A percentile compares a stretch with the other conserved stretches of the same genome.
Conservation (phyloP, 768 basidiomycete species). For the Boletus edulis region DNA sequence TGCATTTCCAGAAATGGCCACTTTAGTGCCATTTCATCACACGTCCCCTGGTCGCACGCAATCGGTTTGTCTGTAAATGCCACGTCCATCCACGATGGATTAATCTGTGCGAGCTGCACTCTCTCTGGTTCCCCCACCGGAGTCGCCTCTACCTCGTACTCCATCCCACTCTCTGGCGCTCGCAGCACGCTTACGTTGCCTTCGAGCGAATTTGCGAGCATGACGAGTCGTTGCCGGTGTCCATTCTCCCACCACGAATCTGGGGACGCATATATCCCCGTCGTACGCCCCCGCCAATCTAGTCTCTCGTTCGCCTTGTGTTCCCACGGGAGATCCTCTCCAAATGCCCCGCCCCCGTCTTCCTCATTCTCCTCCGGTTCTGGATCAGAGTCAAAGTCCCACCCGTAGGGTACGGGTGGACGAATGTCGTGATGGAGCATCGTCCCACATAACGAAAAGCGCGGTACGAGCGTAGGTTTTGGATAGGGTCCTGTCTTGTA, state of each 20-base stretch:
- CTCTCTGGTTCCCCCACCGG: slow-evolving; percentile 35
- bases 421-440: slow-evolving; percentile 55
- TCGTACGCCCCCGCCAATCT: slow-evolving; percentile 74
- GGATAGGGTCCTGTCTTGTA: slow-evolving; percentile 47
- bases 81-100: slow-evolving; percentile 59
- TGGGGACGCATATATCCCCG: slow-evolving; percentile 50
- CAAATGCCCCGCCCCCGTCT: slow-evolving; percentile 20
- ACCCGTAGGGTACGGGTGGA: slow-evolving; percentile 45
- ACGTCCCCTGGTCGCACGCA: slow-evolving; percentile 39
- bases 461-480: slow-evolving; percentile 42
- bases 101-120: slow-evolving; percentile 40
- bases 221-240: slow-evolving; percentile 50
- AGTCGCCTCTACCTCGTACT: slow-evolving; percentile 19
- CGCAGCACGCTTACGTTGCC: slow-evolving; percentile 39
- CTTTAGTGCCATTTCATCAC: slow-evolving; percentile 41
- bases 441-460: slow-evolving; percentile 53
- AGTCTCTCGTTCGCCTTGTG: slow-evolving; percentile 59
- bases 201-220: slow-evolving; percentile 39
- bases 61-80: slow-evolving; percentile 49
- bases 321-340: slow-evolving; percentile 61
- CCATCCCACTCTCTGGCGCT: slow-evolving; percentile 19
- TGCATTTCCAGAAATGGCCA: slow-evolving; percentile 53
- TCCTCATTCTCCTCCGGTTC: not conserved
- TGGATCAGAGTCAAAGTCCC: slow-evolving; percentile 39
- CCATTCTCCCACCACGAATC: slow-evolving; percentile 45